Conservation (phyloP, 1,284 basidiomycete genomes). For the Albatrellus sp. region DNA sequence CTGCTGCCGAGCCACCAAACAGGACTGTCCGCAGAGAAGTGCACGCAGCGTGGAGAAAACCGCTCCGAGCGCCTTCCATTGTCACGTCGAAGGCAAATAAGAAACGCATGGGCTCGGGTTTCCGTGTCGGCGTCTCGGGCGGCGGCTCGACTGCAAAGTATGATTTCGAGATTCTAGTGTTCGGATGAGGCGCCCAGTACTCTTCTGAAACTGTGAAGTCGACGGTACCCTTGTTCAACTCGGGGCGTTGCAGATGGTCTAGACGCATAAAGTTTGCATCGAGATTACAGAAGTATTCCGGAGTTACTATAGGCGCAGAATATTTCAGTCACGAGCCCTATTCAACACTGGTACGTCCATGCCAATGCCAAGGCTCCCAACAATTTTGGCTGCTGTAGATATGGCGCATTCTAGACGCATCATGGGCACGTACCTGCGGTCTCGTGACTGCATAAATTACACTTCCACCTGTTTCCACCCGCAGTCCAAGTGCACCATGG, state of each 20-base stretch:
- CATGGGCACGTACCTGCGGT: slow-evolving; percentile 56
- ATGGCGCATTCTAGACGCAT: no score
- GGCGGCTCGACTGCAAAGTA: slow-evolving; percentile 22
- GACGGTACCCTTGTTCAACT: slow-evolving; percentile 84
- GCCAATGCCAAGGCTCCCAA: no score
- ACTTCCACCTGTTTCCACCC: slow-evolving; percentile 83
- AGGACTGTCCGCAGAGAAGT: slow-evolving; percentile 53
- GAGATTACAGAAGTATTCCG: slow-evolving; percentile 81
- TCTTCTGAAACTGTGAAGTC: slow-evolving; percentile 81
- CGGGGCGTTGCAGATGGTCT: slow-evolving; percentile 77
- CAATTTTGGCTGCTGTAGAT: no score
- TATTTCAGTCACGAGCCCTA: no score
- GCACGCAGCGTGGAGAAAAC: slow-evolving; percentile 67
- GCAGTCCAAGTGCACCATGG: slow-evolving; percentile 86
- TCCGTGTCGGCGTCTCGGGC: slow-evolving; percentile 30
- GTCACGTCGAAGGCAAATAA: slow-evolving; percentile 91
- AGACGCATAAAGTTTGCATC: slow-evolving; percentile 73
- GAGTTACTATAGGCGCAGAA: slow-evolving; percentile 37
- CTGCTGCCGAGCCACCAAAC: slow-evolving; percentile 44
- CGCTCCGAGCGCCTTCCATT: slow-evolving; percentile 55
- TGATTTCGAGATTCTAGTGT: not conserved
- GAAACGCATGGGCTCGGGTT: slow-evolving; percentile 62
- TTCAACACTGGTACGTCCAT: not conserved
- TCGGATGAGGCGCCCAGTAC: slow-evolving; percentile 67
- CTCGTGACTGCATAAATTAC: slow-evolving; percentile 81